Evolutionary conservation across 1,284 basidiomycete genomes (phyloP), one percentile per base, ranked within the genome.

Genomic region (Malassezia equina): DNA sequence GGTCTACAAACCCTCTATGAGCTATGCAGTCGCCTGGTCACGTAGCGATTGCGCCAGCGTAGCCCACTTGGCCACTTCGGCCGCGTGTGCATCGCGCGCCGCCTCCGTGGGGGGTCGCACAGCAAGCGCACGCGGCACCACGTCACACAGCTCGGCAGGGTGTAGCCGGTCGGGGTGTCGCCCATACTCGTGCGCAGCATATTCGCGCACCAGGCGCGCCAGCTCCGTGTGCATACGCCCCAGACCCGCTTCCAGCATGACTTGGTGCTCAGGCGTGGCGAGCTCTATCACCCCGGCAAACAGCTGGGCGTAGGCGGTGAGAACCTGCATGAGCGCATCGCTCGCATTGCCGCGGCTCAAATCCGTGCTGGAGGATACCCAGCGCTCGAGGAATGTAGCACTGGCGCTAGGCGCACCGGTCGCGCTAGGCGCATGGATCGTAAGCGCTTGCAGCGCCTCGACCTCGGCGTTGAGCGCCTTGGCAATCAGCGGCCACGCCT

Each of bases 391-490:
- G 15, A 56, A 32, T 7, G 32, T 29, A 15, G 34, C 29, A 19
- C 19, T 15, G 2, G 36, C 19, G 19, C 36, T n/a, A 3, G 36
- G 36, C 23, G 27, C 36, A 11, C 48, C 46, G 7, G 44, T 4
- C 12, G 23, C 27, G 17, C 19, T 27, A 7, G 40, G 44, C 25
- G 33, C 40, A 13, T 42, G 32, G 36, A 56, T 29, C 24, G 39
- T 19, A 6, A 56, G 43, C 2, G 33, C 12, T 17, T 57, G 24
- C 13, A 71, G 39, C 6, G 61, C 53, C 8, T 58, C 29, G 17
- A 71, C 61, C 28, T 67, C 63, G 4, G 62, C 61, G 47, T 69
- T 66, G 2, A 71, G 50, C 15, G 56, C 53, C 11, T 60, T 49
- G 33, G 68, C 66, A 21, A 70, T 23, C 2, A 62, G 34, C 0